phyloP scores from a whole-genome alignment of 495 filamentous ascomycete genomes.

The Neurospora pannonica region DNA sequence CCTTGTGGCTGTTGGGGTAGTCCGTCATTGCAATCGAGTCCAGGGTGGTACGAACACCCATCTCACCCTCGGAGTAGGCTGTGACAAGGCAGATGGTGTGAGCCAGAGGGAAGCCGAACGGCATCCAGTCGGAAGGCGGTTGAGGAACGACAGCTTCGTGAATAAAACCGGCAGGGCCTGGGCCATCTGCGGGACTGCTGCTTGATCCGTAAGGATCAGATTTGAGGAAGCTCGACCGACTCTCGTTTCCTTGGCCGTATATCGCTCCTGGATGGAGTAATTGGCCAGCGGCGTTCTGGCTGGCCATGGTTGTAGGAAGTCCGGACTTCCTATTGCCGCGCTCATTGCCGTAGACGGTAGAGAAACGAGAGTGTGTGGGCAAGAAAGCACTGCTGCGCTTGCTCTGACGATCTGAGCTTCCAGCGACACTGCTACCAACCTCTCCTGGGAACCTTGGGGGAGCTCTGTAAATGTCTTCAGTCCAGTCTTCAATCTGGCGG shows the following conservation, averaged over 20 bases:
- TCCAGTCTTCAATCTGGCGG: slow-evolving; percentile 96
- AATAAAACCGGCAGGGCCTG: slow-evolving; percentile 86
- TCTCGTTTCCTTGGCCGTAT: slow-evolving; percentile 67
- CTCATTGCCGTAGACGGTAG: slow-evolving; percentile 72
- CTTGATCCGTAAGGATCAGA: slow-evolving; percentile 41
- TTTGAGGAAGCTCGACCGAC: slow-evolving; percentile 45
- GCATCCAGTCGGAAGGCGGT: slow-evolving; percentile 94
- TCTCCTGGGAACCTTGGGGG: slow-evolving; percentile 70
- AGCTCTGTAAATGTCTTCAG: slow-evolving; percentile 90
- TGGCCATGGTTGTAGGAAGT: slow-evolving; percentile 88
- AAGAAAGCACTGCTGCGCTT: slow-evolving; percentile 75
- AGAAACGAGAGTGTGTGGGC: slow-evolving; percentile 86
- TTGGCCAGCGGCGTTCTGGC: slow-evolving; percentile 75
- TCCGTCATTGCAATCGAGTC: slow-evolving; percentile 97
- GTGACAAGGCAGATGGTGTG: slow-evolving; percentile 93
- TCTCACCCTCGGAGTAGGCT: slow-evolving; percentile 92
- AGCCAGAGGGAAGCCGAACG: slow-evolving; percentile 88
- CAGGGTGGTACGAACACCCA: slow-evolving; percentile 84
- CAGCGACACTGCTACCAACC: slow-evolving; percentile 44
- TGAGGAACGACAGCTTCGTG: slow-evolving; percentile 95
- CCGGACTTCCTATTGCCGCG: slow-evolving; percentile 39
- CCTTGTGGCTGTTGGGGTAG: slow-evolving; percentile 97
- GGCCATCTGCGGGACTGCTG: slow-evolving; percentile 55
- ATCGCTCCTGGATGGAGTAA: slow-evolving; percentile 61
- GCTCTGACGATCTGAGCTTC: slow-evolving; percentile 55